Conservation (phyloP, 345 rosid species). For the Eucalyptus decipiens region DNA sequence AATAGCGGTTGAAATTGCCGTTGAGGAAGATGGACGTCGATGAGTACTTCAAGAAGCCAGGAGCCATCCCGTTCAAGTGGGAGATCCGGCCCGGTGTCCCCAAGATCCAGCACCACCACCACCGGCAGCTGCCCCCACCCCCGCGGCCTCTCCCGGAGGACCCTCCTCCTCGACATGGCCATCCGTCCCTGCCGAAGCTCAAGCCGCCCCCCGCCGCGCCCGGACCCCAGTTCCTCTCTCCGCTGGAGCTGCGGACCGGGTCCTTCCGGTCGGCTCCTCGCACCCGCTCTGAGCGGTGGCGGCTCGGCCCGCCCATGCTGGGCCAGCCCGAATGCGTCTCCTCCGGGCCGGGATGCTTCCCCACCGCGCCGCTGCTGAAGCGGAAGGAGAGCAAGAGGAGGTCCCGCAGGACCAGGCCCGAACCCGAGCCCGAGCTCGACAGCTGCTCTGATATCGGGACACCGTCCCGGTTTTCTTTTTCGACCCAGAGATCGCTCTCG, state of each 20-base stretch:
- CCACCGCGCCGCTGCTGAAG: constrained; percentile 27
- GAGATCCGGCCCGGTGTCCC: constrained; percentile 98
- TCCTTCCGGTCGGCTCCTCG: constrained; percentile 61
- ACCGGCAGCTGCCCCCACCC: constrained; percentile 5
- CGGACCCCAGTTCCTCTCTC: constrained; percentile 2
- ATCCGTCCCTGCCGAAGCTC: constrained; percentile 22
- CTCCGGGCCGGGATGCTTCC: constrained; percentile 60
- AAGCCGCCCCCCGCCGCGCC: constrained; percentile 55
- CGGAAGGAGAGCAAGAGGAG: constrained; percentile 25
- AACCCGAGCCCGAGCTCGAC: constrained; percentile 10
- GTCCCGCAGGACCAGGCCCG: not conserved
- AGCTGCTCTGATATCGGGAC: constrained; percentile 33
- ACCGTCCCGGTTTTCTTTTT: constrained; percentile 39
- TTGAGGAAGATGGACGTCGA: constrained; percentile 24
- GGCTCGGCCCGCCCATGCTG: constrained; percentile 25
- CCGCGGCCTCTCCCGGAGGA: not conserved
- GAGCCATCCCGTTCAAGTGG: constrained; percentile 87
- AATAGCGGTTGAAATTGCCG: not conserved
- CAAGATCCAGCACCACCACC: constrained; percentile 23
- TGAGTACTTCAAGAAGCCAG: constrained; percentile 72
- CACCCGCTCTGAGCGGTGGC: constrained; percentile 44
- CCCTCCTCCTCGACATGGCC: not conserved
- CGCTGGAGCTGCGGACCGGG: constrained; percentile 23
- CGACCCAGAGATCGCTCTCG: constrained; percentile 48
- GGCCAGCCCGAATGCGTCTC: constrained; percentile 18